Evolutionary conservation across 2,329 filamentous ascomycete genomes (phyloP), one percentile per base, ranked within the genome.

Genomic region (Neonectria neomacrospora): DNA sequence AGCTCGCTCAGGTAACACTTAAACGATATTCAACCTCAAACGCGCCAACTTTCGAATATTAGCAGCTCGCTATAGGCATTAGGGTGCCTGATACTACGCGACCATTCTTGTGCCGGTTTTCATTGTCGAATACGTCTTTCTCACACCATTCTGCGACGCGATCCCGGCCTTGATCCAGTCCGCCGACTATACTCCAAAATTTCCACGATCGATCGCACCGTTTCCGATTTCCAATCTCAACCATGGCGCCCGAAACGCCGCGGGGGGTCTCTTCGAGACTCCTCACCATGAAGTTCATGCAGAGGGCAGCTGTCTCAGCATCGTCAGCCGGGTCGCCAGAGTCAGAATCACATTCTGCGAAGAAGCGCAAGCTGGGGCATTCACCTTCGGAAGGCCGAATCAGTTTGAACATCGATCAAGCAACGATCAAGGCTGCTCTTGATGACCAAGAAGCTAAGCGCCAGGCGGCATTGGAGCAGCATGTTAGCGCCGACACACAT

Each of bases 231-330:
- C 20, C 11, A 11, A 10, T 37, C 12, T 10, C 54, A 50, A 69
- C 9, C 51, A 84, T 85, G 77, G 78, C 84, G 70, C 79, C 84
- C 64, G 80, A 83, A 74, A 88, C 83, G 64, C 82, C 87, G 50
- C 86, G 86, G 78, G 85, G 84, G 48, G 94, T 96, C 89, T 97
- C 94, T 67, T 94, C 91, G 63, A 90, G 94, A 70, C 89, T 97
- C 51, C 85, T 96, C 75, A 94, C 92, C 39, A 97, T 97, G 94
- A 97, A 97, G 82, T 97, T 97, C 77, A 97, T 97, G 94, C 94
- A 97, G 83, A 88, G 94, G 73, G 91, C 92, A 66, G 91, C 89
- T 53, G 88, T 90, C 53, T 86, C 90, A 23, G 81, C 81, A 53
- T 81, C 81, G 34, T 79, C 73, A 63, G 74, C 78, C 54, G 76